Base-by-base conservation (phyloP, 371 early-diverging fungal species). In the Rhizopus delemar region DNA sequence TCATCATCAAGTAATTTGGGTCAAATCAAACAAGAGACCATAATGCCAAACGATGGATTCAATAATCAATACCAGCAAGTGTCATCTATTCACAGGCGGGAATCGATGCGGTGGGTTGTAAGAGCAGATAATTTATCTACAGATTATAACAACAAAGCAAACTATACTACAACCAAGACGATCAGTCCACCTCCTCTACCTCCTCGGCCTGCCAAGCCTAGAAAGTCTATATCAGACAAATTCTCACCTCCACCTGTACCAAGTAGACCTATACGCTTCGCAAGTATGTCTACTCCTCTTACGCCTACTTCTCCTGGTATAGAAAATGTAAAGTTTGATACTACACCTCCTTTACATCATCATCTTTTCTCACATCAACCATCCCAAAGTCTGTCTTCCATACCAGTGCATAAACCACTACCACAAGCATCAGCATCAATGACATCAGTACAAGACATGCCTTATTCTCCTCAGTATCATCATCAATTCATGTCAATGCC, bases 211-310 rank as follows among this genome's bases (percentile, higher is more conserved):
- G 7, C 48, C 22, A 29, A 5, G 7, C 22, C 8, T 29, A 7
- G 15, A 29, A 48, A 48, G 22, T 29, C 48, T 48, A 7, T 48
- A 8, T 29, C 48, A 5, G 13, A 8, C 8, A 48, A 12, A 8
- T 29, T 29, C 48, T 5, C 12, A 48, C 48, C 48, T 48, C 48
- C 48, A 22, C 48, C 48, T 48, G 7, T 48, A 48, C 48, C 48
- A 3, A 48, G 48, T 28, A 22, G 48, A 29, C 48, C 48, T 5
- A 15, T 8, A 6, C 8, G 29, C 29, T 29, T 8, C 28, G 2
- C 48, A 8, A 48, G 29, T 29, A 8, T 38, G 13, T 38, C 39
- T 38, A 38, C 11, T 38, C 39, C 39, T 11, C 13, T 13, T 11
- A 9, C 48, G 2, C 48, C 22, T 29, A 15, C 8, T 48, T 8